A percentile compares a stretch with the other conserved stretches of the same genome.
Conservation (phyloP, 306 rosid species). For the Lathyrus oleraceus region DNA sequence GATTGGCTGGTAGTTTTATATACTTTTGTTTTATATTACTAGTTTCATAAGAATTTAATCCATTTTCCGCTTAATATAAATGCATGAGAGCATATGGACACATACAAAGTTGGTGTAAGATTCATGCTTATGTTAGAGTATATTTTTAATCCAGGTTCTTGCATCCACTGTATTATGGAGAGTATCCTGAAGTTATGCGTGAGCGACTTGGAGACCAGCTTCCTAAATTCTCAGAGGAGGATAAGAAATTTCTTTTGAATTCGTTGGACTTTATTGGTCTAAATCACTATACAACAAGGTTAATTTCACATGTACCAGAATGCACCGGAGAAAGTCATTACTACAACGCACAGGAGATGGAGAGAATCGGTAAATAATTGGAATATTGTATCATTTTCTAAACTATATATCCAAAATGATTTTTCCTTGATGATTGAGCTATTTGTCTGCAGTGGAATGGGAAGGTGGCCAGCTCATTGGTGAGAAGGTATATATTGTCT, state of each 20-base stretch:
- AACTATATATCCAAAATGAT: conserved; percentile 3
- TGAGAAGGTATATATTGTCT: conserved; percentile 60
- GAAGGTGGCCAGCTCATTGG: conserved; percentile 87
- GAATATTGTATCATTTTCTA: neutral
- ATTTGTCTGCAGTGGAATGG: conserved; percentile 64
- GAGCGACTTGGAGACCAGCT: conserved; percentile 76
- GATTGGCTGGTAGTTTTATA: conserved; percentile 71
- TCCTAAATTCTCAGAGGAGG: conserved; percentile 81
- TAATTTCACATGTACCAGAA: conserved; percentile 62
- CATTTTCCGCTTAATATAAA: conserved; percentile 6
- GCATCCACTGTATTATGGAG: conserved; percentile 76
- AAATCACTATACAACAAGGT: conserved; percentile 88
- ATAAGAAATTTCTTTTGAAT: conserved; percentile 62
- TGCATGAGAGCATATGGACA: neutral
- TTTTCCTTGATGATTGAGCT: conserved; percentile 34
- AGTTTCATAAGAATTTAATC: conserved; percentile 2
- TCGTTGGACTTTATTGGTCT: conserved; percentile 76
- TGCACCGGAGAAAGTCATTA: conserved; percentile 41
- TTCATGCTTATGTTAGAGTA: conserved; percentile 22
- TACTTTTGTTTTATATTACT: neutral
- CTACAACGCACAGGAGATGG: conserved; percentile 57
- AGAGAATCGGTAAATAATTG: conserved; percentile 63
- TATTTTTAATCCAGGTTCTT: conserved; percentile 58
- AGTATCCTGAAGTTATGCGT: conserved; percentile 79
- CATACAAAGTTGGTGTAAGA: conserved; percentile 14